phyloP scores from a whole-genome alignment of 169 alveolate genomes.

The Eimeria tenella region DNA sequence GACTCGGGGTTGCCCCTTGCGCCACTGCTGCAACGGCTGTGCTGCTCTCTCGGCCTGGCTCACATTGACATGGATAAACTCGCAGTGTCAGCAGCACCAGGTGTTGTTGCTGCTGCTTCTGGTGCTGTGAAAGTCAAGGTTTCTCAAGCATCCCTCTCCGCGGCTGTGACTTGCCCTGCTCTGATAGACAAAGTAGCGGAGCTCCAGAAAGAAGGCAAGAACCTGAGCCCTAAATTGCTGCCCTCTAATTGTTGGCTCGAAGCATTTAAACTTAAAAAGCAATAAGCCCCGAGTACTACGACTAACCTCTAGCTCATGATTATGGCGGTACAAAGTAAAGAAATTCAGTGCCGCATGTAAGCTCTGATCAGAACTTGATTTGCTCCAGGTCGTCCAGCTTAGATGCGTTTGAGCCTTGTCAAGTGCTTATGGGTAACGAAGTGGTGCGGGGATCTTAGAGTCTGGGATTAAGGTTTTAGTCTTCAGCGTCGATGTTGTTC shows the following conservation, averaged over 20 bases:
- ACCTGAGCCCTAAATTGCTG: neutral
- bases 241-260: neutral
- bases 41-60: constrained; percentile 51
- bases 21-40: constrained; percentile 35
- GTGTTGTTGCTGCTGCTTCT: constrained; percentile 3
- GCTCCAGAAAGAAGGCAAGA: constrained; percentile 58
- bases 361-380: too few relatives aligned
- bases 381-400: too few relatives aligned
- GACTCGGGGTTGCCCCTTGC: constrained; percentile 52
- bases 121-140: neutral
- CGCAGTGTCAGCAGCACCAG: neutral
- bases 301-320: too few relatives aligned
- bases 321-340: too few relatives aligned
- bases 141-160: neutral
- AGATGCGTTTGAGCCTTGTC: too few relatives aligned
- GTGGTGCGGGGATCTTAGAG: neutral
- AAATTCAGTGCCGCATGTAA: too few relatives aligned
- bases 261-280: too few relatives aligned
- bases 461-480: neutral
- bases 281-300: too few relatives aligned
- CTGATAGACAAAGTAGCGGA: constrained; percentile 24
- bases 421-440: neutral
- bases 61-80: constrained; percentile 30
- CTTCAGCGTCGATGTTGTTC: neutral
- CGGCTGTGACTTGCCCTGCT: constrained; percentile 51